Base-by-base conservation (phyloP, 345 rosid species). In the Physaria fendleri region DNA sequence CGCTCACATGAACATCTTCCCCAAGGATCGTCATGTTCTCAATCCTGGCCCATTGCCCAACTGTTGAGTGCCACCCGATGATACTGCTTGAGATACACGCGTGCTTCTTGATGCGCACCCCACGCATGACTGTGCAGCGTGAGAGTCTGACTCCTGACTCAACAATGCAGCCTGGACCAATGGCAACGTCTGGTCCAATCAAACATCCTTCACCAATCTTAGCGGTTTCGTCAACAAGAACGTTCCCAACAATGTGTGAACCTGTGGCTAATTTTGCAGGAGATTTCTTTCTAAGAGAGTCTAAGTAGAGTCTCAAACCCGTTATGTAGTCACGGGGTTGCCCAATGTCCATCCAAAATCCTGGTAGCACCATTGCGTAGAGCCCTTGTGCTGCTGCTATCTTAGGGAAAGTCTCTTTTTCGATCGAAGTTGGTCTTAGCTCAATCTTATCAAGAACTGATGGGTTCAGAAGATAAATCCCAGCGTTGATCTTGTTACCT, bases 301-400 rank as follows among this genome's bases (percentile, higher is more conserved):
- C n/a, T n/a, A n/a, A n/a, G n/a, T n/a, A n/a, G n/a, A 90, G 97
- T 54, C 85, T 81, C 37, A 87, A 77, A 15, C 97, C 95, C 0
- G 83, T 69, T 24, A 90, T 83, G 77, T 87, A 90, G 59, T 87
- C 95, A 58, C 78, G 76, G 6, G 97, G 97, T 73, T 87, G 95
- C 62, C 97, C 95, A 44, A 90, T 85, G 77, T 90, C 97, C 97
- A 90, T 90, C 95, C 97, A 90, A 43, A 87, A 90, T n/a, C 97
- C 97, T 0, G 87, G 93, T 15, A 90, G 81, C 33, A 85, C 90
- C 95, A 90, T 90, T 5, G 89, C 95, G 5, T 45, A 87, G 54
- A 90, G 94, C 65, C 75, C 71, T 59, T 76, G 84, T 0, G 84
- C 65, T 6, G 3, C 57, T 9, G 88, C 90, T 52, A 90, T 85